Evolutionary conservation across 805 yeast genomes (phyloP).

Genomic region (Saturnispora sekii): DNA sequence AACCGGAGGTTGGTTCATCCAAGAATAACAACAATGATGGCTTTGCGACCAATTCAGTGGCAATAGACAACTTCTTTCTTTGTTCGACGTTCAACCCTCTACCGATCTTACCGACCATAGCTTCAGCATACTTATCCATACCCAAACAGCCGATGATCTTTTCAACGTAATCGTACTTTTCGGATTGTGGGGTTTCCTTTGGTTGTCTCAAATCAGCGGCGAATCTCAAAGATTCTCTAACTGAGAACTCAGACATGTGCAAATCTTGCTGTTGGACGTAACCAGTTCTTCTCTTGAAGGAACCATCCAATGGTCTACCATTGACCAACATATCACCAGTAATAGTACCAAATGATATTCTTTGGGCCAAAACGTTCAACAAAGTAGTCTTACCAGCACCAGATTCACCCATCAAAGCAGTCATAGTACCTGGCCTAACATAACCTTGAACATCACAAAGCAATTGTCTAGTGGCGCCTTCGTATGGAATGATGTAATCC

Average conservation of each 20-base stretch:
- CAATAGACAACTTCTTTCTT: slow-evolving; percentile 43
- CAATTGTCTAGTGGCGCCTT: slow-evolving; percentile 32
- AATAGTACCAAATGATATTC: slow-evolving; percentile 41
- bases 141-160: slow-evolving; percentile 31
- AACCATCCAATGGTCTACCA: slow-evolving; percentile 38
- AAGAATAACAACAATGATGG: slow-evolving; percentile 43
- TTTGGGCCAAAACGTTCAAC: slow-evolving; percentile 42
- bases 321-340: slow-evolving; percentile 50
- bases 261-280: slow-evolving; percentile 49
- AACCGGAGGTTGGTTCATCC: slow-evolving; percentile 54
- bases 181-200: slow-evolving; percentile 28
- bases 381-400: slow-evolving; percentile 56
- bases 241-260: slow-evolving; percentile 41
- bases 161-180: slow-evolving; percentile 35
- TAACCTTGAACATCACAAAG: slow-evolving; percentile 36
- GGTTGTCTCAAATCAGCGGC: slow-evolving; percentile 43
- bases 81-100: slow-evolving; percentile 45
- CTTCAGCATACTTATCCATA: slow-evolving; percentile 40
- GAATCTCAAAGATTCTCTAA: slow-evolving; percentile 39
- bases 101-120: slow-evolving; percentile 38
- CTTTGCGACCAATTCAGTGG: slow-evolving; percentile 45
- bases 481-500: slow-evolving; percentile 44
- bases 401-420: slow-evolving; percentile 54
- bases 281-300: slow-evolving; percentile 47
- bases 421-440: slow-evolving; percentile 43